Conservation (phyloP, 192 early-diverging fungal genomes). For the Mortierella antarctica region DNA sequence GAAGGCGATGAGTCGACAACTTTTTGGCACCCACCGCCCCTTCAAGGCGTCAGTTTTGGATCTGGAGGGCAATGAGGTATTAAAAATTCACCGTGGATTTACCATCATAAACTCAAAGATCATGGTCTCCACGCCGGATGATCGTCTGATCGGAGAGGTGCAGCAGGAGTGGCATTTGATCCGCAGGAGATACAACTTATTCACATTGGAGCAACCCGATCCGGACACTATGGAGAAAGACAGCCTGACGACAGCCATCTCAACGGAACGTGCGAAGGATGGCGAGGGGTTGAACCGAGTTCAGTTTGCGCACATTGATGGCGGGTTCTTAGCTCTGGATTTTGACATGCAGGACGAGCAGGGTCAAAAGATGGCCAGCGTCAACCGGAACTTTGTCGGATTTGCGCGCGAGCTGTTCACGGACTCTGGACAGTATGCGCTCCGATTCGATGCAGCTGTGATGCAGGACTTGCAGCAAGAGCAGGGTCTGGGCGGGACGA, state of each 20-base stretch:
- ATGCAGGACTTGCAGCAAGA: slow-evolving; percentile 41
- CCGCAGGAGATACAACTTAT: slow-evolving; percentile 87
- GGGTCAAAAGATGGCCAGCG: slow-evolving; percentile 63
- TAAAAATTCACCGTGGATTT: slow-evolving; percentile 77
- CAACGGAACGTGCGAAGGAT: slow-evolving; percentile 7
- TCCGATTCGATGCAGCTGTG: slow-evolving; percentile 76
- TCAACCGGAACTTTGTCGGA: slow-evolving; percentile 85
- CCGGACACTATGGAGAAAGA: slow-evolving; percentile 6
- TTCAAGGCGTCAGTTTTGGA: slow-evolving; percentile 84
- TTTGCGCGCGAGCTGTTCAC: slow-evolving; percentile 88
- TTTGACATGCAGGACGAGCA: slow-evolving; percentile 75
- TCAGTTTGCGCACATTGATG: slow-evolving; percentile 80
- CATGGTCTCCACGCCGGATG: slow-evolving; percentile 69
- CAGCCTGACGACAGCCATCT: slow-evolving; percentile 19
- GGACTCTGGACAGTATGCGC: slow-evolving; percentile 84
- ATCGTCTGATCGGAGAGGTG: slow-evolving; percentile 80
- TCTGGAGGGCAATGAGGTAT: slow-evolving; percentile 72
- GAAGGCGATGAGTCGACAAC: slow-evolving; percentile 72
- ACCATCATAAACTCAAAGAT: slow-evolving; percentile 84
- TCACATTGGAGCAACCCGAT: slow-evolving; percentile 66
- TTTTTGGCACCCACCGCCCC: slow-evolving; percentile 77
- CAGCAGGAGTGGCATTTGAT: slow-evolving; percentile 88
- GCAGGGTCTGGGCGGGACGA: slow-evolving; percentile 33
- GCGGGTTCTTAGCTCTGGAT: slow-evolving; percentile 80
- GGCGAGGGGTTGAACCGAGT: slow-evolving; percentile 31